phyloP scores from a whole-genome alignment of 164 flowering plant genomes.

The Nelumbo lutea region DNA sequence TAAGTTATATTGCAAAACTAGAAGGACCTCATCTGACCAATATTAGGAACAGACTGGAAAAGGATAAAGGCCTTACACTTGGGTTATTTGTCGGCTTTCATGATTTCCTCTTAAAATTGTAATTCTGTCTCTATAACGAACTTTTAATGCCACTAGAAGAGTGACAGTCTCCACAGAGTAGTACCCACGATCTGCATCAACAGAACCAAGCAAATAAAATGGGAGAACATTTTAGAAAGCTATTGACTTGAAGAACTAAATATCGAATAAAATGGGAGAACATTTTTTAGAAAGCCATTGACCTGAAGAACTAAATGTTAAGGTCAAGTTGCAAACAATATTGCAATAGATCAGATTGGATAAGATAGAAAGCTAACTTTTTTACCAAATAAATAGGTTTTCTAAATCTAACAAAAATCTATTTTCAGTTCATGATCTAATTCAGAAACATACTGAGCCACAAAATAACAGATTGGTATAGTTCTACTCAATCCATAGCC shows the following conservation, averaged over 20 bases:
- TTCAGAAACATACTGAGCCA: too few species aligned
- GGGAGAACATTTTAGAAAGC: background rate
- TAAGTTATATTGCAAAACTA: background rate
- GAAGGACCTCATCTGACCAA: background rate
- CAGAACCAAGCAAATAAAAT: conserved; percentile 1
- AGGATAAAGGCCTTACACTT: conserved; percentile 55
- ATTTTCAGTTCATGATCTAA: too few species aligned
- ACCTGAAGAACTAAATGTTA: too few species aligned
- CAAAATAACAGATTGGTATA: too few species aligned
- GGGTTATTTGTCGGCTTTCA: conserved; percentile 77
- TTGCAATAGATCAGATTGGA: too few species aligned
- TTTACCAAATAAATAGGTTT: too few species aligned
- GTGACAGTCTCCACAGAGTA: conserved; percentile 89
- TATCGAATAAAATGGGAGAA: background rate
- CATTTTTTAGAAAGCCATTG: background rate
- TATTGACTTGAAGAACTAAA: background rate
- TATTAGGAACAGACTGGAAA: background rate
- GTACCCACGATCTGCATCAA: conserved; percentile 77
- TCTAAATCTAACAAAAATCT: too few species aligned
- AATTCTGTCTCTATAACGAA: conserved; percentile 74
- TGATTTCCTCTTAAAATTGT: conserved; percentile 84
- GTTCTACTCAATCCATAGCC: too few species aligned
- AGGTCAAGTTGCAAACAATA: too few species aligned
- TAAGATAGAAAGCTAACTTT: too few species aligned
- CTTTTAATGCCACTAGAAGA: conserved; percentile 77